Evolutionary conservation across 2,329 filamentous ascomycete species (phyloP).

Genomic region (Orbilia oligospora): DNA sequence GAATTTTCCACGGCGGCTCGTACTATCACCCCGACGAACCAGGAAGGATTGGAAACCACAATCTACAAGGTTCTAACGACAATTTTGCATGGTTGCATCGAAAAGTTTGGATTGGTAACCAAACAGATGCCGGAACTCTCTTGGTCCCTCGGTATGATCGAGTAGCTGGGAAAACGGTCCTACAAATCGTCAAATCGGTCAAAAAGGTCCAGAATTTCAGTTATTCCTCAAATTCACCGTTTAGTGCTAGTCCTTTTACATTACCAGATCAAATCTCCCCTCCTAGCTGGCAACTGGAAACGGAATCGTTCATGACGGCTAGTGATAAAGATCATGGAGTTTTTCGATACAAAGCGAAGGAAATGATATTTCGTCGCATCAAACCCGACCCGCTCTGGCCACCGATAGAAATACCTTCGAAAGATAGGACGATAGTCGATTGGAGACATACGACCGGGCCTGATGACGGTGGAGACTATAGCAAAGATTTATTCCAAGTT

Average conservation of each 20-base stretch:
- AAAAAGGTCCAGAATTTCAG: neutral
- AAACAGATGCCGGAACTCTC: conserved; percentile 15
- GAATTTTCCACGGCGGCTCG: conserved; percentile 10
- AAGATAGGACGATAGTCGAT: conserved; percentile 23
- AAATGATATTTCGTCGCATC: conserved; percentile 9
- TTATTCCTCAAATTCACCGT: neutral
- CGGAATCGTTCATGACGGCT: conserved; percentile 16
- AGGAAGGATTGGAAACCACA: neutral
- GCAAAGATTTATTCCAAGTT: conserved; percentile 23
- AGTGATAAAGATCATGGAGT: conserved; percentile 3
- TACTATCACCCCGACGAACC: conserved; percentile 5
- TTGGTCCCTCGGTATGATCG: conserved; percentile 27
- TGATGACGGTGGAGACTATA: conserved; percentile 14
- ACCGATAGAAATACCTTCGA: conserved; percentile 16
- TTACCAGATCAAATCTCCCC: neutral
- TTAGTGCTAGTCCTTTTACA: neutral
- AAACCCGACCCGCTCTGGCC: conserved; percentile 18
- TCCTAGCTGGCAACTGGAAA: conserved; percentile 5
- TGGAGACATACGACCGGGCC: conserved; percentile 10
- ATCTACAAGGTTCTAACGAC: neutral
- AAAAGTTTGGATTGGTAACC: conserved; percentile 36
- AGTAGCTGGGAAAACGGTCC: conserved; percentile 11
- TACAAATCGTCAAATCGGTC: conserved; percentile 17
- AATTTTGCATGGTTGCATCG: neutral
- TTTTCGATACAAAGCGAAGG: conserved; percentile 14